Percentiles rank a stretch among this genome's conserved stretches.
These are phyloP conservation scores for Symbiotaphrina buchneri DNA, from an alignment of 495 filamentous ascomycete genomes.

Conservation along the genomic window DNA sequence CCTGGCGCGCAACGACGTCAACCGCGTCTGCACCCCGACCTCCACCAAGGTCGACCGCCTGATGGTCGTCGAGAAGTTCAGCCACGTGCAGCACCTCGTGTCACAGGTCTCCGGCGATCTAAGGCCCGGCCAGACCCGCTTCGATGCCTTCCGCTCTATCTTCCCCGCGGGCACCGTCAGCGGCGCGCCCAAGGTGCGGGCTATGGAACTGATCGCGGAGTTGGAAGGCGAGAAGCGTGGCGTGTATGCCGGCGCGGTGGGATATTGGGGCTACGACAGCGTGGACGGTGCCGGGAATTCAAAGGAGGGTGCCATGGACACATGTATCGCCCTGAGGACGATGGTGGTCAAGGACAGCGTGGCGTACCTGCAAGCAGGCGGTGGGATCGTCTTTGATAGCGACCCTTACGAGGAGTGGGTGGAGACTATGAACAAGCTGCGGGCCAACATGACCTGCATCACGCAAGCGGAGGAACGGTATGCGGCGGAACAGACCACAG, in stretches of 20 bases:
- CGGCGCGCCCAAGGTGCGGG: constrained; percentile 84
- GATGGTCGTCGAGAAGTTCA: constrained; percentile 93
- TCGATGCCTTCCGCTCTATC: constrained; percentile 87
- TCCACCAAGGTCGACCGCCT: constrained; percentile 75
- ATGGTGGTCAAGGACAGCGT: constrained; percentile 86
- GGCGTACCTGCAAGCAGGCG: constrained; percentile 88
- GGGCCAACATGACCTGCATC: constrained; percentile 74
- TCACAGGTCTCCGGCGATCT: constrained; percentile 83
- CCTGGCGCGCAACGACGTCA: constrained; percentile 87
- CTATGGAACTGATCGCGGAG: constrained; percentile 94
- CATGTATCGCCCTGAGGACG: constrained; percentile 90
- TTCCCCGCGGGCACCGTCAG: constrained; percentile 91
- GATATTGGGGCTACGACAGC: constrained; percentile 62
- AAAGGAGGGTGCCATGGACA: constrained; percentile 80
- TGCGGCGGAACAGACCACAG: too few species aligned
- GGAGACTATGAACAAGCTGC: constrained; percentile 94
- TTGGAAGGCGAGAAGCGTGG: constrained; percentile 83
- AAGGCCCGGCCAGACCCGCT: constrained; percentile 62
- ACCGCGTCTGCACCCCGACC: constrained; percentile 79
- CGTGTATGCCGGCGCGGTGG: constrained; percentile 91
- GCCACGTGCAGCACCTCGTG: constrained; percentile 89
- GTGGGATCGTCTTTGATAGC: constrained; percentile 91
- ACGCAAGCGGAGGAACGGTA: constrained; percentile 55
- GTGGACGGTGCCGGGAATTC: constrained; percentile 17
- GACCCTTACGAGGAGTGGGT: constrained; percentile 86